Evolutionary conservation across 371 early-diverging fungal species (phyloP).

Genomic region (Mortierella sp.): DNA sequence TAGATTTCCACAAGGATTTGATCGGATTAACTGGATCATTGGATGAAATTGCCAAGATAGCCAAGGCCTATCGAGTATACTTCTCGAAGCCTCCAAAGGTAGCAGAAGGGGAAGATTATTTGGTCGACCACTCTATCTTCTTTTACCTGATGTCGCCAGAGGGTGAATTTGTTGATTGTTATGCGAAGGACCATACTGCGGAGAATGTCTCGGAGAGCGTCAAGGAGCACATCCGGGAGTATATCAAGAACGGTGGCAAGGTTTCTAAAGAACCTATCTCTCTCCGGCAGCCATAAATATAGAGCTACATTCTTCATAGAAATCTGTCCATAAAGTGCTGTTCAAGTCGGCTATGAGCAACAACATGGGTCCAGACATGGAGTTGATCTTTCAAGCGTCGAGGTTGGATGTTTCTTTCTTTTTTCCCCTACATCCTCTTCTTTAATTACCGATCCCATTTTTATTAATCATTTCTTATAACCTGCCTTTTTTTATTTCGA

Average conservation of each 20-base stretch:
- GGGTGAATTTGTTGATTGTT: conserved; percentile 92
- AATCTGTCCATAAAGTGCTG: no score
- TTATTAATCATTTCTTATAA: no score
- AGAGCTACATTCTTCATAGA: no score
- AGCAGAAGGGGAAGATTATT: conserved; percentile 90
- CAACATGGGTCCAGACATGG: no score
- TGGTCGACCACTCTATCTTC: conserved; percentile 98
- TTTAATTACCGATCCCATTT: no score
- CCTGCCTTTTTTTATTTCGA: no score
- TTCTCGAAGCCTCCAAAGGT: conserved; percentile 89
- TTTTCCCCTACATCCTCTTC: no score
- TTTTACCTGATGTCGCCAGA: conserved; percentile 96
- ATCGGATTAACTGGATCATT: conserved; percentile 93
- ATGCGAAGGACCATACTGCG: conserved; percentile 82
- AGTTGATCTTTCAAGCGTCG: no score
- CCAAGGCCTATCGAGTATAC: conserved; percentile 95
- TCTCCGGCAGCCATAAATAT: conserved; percentile 4
- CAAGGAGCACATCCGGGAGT: conserved; percentile 67
- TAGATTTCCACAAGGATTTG: conserved; percentile 94
- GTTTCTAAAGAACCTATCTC: conserved; percentile 25
- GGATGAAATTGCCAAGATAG: conserved; percentile 85
- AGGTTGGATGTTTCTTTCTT: no score
- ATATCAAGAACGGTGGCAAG: conserved; percentile 61
- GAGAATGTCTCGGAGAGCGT: conserved; percentile 71
- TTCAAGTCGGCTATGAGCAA: no score